These are phyloP conservation scores for Tricholoma bakamatsutake DNA, from an alignment of 768 basidiomycete species.

Conservation along the genomic window DNA sequence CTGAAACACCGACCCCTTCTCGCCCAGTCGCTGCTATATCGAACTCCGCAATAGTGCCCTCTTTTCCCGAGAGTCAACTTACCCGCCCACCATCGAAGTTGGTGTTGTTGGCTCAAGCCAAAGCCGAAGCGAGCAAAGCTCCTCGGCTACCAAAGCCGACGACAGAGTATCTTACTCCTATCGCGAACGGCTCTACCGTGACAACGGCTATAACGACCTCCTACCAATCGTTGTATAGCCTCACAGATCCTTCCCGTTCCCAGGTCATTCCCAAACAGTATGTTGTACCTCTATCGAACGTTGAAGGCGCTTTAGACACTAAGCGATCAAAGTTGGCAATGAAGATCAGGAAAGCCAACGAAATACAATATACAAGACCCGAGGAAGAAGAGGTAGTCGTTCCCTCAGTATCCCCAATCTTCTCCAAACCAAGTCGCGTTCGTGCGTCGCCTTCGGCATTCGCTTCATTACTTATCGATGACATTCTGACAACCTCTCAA, in stretches of 20 bases:
- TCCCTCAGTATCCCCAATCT: slow-evolving; percentile 46
- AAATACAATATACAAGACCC: slow-evolving; percentile 30
- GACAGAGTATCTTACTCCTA: slow-evolving; percentile 72
- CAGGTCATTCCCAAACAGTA: slow-evolving; percentile 35
- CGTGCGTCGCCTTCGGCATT: slow-evolving; percentile 78
- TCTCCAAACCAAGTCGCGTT: slow-evolving; percentile 46
- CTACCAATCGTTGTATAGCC: slow-evolving; percentile 64
- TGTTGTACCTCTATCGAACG: slow-evolving; percentile 35
- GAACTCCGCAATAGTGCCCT: slow-evolving; percentile 7
- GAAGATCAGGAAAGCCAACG: slow-evolving; percentile 60
- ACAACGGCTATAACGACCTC: slow-evolving; percentile 83
- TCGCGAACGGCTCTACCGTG: slow-evolving; percentile 76
- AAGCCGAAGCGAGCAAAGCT: slow-evolving; percentile 36
- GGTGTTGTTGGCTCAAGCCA: slow-evolving; percentile 65
- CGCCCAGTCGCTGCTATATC: neutral
- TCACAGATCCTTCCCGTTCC: slow-evolving; percentile 46
- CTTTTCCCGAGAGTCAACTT: slow-evolving; percentile 24
- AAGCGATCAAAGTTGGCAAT: slow-evolving; percentile 71
- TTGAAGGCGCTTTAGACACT: slow-evolving; percentile 23
- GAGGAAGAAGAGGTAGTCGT: slow-evolving; percentile 37
- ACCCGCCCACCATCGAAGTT: slow-evolving; percentile 61
- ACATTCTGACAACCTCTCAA: slow-evolving; percentile 34
- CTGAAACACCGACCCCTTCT: slow-evolving; percentile 19
- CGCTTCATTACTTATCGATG: slow-evolving; percentile 64
- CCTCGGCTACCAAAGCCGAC: slow-evolving; percentile 41